phyloP scores from a whole-genome alignment of 495 filamentous ascomycete genomes.

The Penicillium roqueforti region DNA sequence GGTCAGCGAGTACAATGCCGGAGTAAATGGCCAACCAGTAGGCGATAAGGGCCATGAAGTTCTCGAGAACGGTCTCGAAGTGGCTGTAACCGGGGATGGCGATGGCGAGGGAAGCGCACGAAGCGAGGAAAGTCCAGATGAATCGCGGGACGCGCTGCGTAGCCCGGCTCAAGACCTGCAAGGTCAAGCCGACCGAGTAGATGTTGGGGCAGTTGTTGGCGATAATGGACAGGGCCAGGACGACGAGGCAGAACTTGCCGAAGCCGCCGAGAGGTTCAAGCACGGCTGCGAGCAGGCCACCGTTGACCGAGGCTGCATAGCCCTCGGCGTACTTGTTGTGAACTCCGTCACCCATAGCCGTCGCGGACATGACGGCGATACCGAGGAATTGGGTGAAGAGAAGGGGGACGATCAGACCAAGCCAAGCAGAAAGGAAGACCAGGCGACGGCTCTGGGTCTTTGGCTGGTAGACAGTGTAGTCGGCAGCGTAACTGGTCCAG shows the following conservation, averaged over 20 bases:
- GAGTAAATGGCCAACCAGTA: constrained; percentile 87
- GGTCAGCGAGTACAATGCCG: constrained; percentile 65
- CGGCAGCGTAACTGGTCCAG: constrained; percentile 75
- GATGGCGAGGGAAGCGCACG: constrained; percentile 67
- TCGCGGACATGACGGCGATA: constrained; percentile 66
- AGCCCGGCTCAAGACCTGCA: constrained; percentile 64
- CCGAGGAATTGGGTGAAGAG: constrained; percentile 78
- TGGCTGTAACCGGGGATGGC: constrained; percentile 72
- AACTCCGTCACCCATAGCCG: constrained; percentile 39
- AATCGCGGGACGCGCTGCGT: constrained; percentile 71
- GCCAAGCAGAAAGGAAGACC: constrained; percentile 67
- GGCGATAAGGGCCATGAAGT: constrained; percentile 75
- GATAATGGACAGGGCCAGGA: constrained; percentile 75
- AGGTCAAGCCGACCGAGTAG: constrained; percentile 73
- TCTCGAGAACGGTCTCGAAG: constrained; percentile 67
- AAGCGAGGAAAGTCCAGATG: constrained; percentile 67
- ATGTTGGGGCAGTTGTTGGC: constrained; percentile 89
- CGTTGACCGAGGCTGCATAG: constrained; percentile 59
- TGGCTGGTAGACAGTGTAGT: constrained; percentile 84
- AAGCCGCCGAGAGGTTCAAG: constrained; percentile 67
- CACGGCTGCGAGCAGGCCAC: constrained; percentile 66
- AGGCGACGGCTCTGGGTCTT: constrained; percentile 50
- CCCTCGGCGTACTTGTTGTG: constrained; percentile 54
- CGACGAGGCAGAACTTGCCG: constrained; percentile 77
- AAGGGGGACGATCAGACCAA: constrained; percentile 66